Base-by-base conservation (phyloP, 176 grass and related monocot genomes). In the Eragrostis nindensis region DNA sequence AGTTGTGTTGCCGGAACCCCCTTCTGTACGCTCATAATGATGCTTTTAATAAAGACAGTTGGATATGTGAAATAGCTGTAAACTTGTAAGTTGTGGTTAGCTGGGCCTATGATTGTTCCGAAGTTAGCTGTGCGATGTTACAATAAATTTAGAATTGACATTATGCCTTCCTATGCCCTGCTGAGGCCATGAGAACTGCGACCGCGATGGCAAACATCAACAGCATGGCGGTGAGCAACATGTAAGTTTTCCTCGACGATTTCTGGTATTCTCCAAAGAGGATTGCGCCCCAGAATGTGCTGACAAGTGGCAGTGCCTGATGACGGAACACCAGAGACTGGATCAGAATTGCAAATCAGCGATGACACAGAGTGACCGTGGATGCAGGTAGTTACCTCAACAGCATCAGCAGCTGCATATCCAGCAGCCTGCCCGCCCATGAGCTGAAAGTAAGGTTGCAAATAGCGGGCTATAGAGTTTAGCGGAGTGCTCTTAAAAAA, bases 401-500 rank as follows among this genome's bases (percentile, higher is more conserved):
- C 90, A 43, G 93, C 80, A 82, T 92, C 90, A 73, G 80, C 90
- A 54, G 83, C 87, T 49, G 87, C 87, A 66, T 90, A 96, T 10
- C 90, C 93, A 52, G 90, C 90, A 68, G 90, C 90, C 82, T 97
- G 85, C 0, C 90, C 87, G 2, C 89, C 89, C 89, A 95, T 29
- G 55, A 59, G 25, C 21, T 59, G 55, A 59, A n/a, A n/a, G n/a
- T n/a, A n/a, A n/a, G n/a, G n/a, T n/a, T n/a, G n/a, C n/a, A n/a
- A n/a, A n/a, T n/a, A n/a, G n/a, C n/a, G n/a, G n/a, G n/a, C n/a
- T n/a, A n/a, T n/a, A n/a, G n/a, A n/a, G n/a, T n/a, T n/a, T n/a
- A n/a, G n/a, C n/a, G n/a, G n/a, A n/a, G n/a, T n/a, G n/a, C n/a
- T n/a, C n/a, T n/a, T n/a, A n/a, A n/a, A n/a, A n/a, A n/a, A n/a